A percentile compares a stretch with the other conserved stretches of the same genome.
Evolutionary conservation across 2,329 filamentous ascomycete genomes (phyloP).

Genomic region (Lojkania enalia): DNA sequence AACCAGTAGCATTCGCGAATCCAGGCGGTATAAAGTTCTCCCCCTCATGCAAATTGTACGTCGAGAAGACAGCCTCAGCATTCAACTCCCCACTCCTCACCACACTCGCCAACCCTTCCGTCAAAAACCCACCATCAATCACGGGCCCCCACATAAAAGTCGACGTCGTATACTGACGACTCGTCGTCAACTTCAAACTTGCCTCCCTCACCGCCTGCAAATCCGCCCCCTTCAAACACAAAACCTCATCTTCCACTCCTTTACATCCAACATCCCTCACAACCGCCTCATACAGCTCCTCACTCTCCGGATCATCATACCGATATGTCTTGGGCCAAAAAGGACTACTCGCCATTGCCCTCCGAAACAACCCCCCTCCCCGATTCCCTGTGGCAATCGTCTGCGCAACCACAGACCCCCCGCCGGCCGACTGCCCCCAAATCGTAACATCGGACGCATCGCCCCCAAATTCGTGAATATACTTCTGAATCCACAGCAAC

Average conservation of each 20-base stretch:
- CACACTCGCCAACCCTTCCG: constrained; percentile 51
- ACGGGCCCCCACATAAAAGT: constrained; percentile 65
- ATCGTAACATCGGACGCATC: constrained; percentile 57
- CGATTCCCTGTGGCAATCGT: constrained; percentile 54
- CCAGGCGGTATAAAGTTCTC: constrained; percentile 63
- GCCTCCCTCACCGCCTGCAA: constrained; percentile 59
- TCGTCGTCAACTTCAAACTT: constrained; percentile 52
- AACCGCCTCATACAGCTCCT: constrained; percentile 55
- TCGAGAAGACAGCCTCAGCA: constrained; percentile 54
- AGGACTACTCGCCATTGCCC: constrained; percentile 57
- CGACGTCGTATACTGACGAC: constrained; percentile 58
- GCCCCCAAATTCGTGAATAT: constrained; percentile 60
- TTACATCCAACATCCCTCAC: constrained; percentile 54
- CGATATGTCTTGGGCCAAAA: constrained; percentile 64
- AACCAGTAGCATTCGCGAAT: constrained; percentile 42
- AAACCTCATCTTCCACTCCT: constrained; percentile 47
- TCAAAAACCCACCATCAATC: constrained; percentile 60
- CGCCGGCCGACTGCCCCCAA: constrained; percentile 60
- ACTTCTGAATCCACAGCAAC: constrained; percentile 57
- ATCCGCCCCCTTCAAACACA: constrained; percentile 59
- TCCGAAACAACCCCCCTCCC: constrained; percentile 52
- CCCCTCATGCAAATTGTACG: constrained; percentile 66
- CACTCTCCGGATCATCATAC: constrained; percentile 56
- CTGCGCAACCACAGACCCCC: constrained; percentile 57
- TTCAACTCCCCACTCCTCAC: constrained; percentile 47